These are phyloP conservation scores for Tetrahymena thermophila DNA, from an alignment of 73 alveolate species.

Conservation along the genomic window DNA sequence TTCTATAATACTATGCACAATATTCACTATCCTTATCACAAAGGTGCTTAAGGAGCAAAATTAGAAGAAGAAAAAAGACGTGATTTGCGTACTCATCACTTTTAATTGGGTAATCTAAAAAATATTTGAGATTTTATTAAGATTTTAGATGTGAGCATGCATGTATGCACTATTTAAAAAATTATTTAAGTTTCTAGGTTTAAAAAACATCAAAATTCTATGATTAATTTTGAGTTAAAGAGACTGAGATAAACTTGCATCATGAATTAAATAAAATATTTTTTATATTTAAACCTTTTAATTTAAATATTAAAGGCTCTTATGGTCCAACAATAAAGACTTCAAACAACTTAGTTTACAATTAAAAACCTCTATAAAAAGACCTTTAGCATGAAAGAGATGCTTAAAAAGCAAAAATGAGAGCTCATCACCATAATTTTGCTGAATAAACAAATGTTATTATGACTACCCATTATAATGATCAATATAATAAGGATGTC, in stretches of 20 bases:
- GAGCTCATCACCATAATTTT: constrained; percentile 45
- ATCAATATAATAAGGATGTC: constrained; percentile 11
- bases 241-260: no score
- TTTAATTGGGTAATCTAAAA: not conserved
- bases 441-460: constrained; percentile 20
- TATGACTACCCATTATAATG: constrained; percentile 36
- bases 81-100: not conserved
- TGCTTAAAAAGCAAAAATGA: constrained; percentile 37
- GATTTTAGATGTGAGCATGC: not conserved
- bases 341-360: constrained; percentile 11
- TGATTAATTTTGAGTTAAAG: no score
- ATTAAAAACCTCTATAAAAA: constrained; percentile 25
- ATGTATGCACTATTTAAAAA: no score
- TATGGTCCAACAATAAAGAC: constrained; percentile 14
- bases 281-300: not conserved
- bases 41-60: not conserved
- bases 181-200: no score
- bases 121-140: no score
- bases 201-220: no score
- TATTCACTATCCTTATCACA: not conserved
- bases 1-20: not conserved
- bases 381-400: constrained; percentile 29
- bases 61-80: not conserved
- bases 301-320: not conserved
- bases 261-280: no score